Evolutionary conservation across 768 basidiomycete genomes (phyloP), one percentile per base, ranked within the genome.

Genomic region (Mycena sanguinolenta): DNA sequence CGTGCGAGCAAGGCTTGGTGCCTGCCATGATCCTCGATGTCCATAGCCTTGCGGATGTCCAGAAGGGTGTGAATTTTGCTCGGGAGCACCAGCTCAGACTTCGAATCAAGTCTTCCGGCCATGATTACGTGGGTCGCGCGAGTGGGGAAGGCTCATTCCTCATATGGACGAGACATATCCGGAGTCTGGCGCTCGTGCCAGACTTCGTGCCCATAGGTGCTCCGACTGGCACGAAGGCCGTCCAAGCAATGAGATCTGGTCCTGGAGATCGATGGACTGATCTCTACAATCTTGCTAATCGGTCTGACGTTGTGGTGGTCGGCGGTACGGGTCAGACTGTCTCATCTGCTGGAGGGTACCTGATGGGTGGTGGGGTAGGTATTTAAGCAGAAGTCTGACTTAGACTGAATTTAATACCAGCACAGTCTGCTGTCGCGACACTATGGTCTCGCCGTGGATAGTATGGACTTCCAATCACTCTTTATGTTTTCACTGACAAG

Each of bases 121-220:
- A 81, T 65, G 80, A 82, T 72, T 81, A 73, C 42, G 58, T 82
- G 5, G 83, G 82, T 27, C 78, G 81, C 21, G 78, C 78, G 39
- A 63, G 78, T 5, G 79, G 75, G 4, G 71, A 73, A 50, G 79
- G 77, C 4, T 74, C 80, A 4, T 79, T 84, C 38, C 44, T 79
- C 27, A 71, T 83, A 49, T 84, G 82, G 82, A 84, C 79, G 2
- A 80, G 80, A 28, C 73, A 83, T 44, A 73, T 80, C 76, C 79
- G 79, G 73, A 53, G 23, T 19, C 28, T 61, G 42, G 60, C 60
- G 23, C 60, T 61, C 21, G 44, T 50, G 32, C 44, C 25, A 17
- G 60, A 61, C 19, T 61, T 61, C 28, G n/a, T 19, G 17, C 13
- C 60, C 17, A n/a, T 30, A 7, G 46, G 60, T 6, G 38, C 60